Evolutionary conservation across 371 early-diverging fungal species (phyloP).

Genomic region (Mortierella sp.): DNA sequence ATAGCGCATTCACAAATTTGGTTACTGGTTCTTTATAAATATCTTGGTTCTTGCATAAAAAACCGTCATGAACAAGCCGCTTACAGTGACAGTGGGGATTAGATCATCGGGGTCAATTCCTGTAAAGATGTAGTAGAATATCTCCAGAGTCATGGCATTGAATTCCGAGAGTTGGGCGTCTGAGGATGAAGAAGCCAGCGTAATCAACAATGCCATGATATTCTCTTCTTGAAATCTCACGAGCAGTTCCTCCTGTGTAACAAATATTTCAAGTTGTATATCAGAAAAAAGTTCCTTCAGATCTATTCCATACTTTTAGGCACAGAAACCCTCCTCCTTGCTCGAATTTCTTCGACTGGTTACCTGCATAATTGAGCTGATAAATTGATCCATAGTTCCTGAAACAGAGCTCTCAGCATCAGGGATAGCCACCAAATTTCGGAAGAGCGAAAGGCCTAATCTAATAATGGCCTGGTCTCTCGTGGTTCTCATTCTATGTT

Average conservation of each 20-base stretch:
- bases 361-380: constrained; percentile 73
- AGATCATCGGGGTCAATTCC: constrained; percentile 66
- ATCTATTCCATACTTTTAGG: neutral
- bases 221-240: constrained; percentile 64
- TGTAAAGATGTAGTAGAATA: constrained; percentile 69
- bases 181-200: constrained; percentile 69
- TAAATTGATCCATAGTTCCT: constrained; percentile 61
- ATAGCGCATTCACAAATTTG: too few relatives aligned
- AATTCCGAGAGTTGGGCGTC: constrained; percentile 69
- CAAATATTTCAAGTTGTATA: neutral
- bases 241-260: constrained; percentile 66
- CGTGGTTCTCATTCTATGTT: constrained; percentile 69
- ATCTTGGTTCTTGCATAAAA: neutral
- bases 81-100: constrained; percentile 32
- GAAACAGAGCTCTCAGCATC: constrained; percentile 71
- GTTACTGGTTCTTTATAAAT: too few relatives aligned
- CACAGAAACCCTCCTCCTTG: neutral
- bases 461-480: constrained; percentile 80
- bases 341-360: neutral
- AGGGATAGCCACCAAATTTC: constrained; percentile 86
- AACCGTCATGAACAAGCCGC: neutral
- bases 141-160: constrained; percentile 75
- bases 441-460: constrained; percentile 79
- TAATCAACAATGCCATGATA: constrained; percentile 68
- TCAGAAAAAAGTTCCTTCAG: too few relatives aligned